A percentile compares a stretch with the other conserved stretches of the same genome.
Evolutionary conservation across 176 grass and related monocot genomes (phyloP).

Genomic region (Triticum timopheevii): DNA sequence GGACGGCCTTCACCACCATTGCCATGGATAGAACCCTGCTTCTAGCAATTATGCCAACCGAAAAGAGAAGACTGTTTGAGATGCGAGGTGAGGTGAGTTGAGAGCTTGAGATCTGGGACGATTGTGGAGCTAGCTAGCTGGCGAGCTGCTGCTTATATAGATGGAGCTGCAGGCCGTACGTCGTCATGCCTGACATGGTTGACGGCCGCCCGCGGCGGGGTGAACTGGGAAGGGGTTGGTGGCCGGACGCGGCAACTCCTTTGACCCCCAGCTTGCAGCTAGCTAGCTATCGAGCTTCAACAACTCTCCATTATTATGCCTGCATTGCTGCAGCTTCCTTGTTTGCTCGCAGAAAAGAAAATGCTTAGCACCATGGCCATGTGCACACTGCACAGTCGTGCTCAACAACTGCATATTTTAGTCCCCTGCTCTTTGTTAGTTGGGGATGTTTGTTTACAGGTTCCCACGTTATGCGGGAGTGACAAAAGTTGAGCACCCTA

Average conservation of each 20-base stretch:
- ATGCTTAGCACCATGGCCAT: neutral
- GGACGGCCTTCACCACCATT: neutral
- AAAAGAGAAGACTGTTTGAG: neutral
- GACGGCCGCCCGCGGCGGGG: constrained; percentile 12
- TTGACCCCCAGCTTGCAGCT: neutral
- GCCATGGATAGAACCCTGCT: neutral
- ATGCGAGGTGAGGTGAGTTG: neutral
- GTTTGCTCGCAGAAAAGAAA: neutral
- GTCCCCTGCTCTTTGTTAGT: too few species aligned
- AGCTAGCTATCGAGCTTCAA: neutral
- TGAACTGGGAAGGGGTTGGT: neutral
- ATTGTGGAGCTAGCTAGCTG: neutral
- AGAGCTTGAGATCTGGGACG: neutral
- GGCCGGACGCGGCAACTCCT: constrained; percentile 20
- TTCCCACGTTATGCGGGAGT: constrained; percentile 8
- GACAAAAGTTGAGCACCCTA: neutral
- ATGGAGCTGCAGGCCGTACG: neutral
- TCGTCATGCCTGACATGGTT: constrained; percentile 22
- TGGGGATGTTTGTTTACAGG: constrained; percentile 11
- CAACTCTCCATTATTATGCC: neutral
- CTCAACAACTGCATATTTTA: neutral
- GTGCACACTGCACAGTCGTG: neutral
- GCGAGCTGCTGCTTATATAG: neutral
- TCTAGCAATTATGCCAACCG: neutral
- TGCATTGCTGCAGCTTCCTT: neutral